These are phyloP conservation scores for Torrubiella hemipterigena DNA, from an alignment of 2,329 filamentous ascomycete species.

Conservation along the genomic window DNA sequence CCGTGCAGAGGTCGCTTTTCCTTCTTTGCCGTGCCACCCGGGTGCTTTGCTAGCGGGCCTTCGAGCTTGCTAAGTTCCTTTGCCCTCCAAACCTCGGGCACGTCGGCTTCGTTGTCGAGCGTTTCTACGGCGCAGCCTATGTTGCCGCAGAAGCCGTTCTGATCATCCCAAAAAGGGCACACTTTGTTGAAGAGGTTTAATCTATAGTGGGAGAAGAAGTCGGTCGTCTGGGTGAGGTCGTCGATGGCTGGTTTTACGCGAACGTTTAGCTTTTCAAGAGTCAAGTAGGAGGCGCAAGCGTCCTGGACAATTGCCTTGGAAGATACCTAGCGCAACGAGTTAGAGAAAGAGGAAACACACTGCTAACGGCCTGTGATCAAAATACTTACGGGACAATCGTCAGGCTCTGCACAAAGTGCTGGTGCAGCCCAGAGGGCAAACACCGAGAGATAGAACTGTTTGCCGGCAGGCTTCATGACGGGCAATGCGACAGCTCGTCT, in stretches of 20 bases:
- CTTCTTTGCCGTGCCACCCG: constrained; percentile 59
- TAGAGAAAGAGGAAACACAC: constrained; percentile 3
- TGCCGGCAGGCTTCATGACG: constrained; percentile 40
- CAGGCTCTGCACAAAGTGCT: constrained; percentile 30
- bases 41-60: constrained; percentile 83
- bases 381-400: constrained; percentile 45
- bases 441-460: constrained; percentile 42
- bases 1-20: constrained; percentile 71
- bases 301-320: constrained; percentile 83
- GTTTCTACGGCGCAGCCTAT: constrained; percentile 94
- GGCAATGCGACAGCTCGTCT: neutral
- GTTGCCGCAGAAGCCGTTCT: constrained; percentile 90
- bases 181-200: constrained; percentile 88
- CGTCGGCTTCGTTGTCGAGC: constrained; percentile 87
- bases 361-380: constrained; percentile 5
- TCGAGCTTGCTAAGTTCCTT: constrained; percentile 86
- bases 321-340: constrained; percentile 56
- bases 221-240: constrained; percentile 73
- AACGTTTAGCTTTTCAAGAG: constrained; percentile 73
- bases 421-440: constrained; percentile 42
- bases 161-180: constrained; percentile 94
- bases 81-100: constrained; percentile 82
- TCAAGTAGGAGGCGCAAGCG: constrained; percentile 86
- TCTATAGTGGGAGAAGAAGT: constrained; percentile 97
- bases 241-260: constrained; percentile 65